These are phyloP conservation scores for Clarireedia homoeocarpa DNA, from an alignment of 2,329 filamentous ascomycete genomes.

Conservation along the genomic window DNA sequence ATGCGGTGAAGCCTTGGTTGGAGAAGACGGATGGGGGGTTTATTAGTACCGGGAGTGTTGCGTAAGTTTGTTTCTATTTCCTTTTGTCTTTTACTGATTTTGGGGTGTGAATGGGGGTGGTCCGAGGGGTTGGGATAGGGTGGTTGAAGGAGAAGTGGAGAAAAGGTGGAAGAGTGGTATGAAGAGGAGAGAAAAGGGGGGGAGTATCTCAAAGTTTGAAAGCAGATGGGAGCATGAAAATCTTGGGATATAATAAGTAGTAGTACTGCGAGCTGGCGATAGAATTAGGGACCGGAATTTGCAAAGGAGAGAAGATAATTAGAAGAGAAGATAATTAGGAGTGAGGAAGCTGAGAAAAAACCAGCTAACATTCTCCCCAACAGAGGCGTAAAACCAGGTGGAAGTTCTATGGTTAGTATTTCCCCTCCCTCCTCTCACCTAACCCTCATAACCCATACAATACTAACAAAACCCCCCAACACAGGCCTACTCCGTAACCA, in stretches of 20 bases:
- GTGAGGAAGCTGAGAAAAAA: background rate
- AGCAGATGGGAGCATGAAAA: too few species aligned
- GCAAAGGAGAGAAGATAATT: too few species aligned
- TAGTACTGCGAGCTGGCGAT: too few species aligned
- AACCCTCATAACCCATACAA: too few species aligned
- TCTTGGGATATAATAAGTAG: too few species aligned
- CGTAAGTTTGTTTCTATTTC: slow-evolving; percentile 34
- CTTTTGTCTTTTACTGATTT: background rate
- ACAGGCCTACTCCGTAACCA: slow-evolving; percentile 68
- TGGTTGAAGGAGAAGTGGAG: background rate
- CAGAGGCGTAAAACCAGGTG: slow-evolving; percentile 45
- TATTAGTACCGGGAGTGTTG: slow-evolving; percentile 55
- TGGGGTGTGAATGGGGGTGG: background rate
- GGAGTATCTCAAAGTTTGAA: too few species aligned
- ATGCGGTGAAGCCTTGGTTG: slow-evolving; percentile 45
- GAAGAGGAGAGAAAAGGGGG: too few species aligned
- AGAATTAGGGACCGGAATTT: too few species aligned
- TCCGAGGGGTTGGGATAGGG: background rate
- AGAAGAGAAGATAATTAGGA: background rate
- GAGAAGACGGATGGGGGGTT: slow-evolving; percentile 52
- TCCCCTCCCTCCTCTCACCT: background rate
- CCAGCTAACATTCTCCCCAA: background rate
- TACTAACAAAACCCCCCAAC: background rate
- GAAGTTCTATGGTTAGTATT: slow-evolving; percentile 45
- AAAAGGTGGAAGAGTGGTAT: too few species aligned